phyloP scores from a whole-genome alignment of 805 yeast genomes.

The Candida lessepsii region DNA sequence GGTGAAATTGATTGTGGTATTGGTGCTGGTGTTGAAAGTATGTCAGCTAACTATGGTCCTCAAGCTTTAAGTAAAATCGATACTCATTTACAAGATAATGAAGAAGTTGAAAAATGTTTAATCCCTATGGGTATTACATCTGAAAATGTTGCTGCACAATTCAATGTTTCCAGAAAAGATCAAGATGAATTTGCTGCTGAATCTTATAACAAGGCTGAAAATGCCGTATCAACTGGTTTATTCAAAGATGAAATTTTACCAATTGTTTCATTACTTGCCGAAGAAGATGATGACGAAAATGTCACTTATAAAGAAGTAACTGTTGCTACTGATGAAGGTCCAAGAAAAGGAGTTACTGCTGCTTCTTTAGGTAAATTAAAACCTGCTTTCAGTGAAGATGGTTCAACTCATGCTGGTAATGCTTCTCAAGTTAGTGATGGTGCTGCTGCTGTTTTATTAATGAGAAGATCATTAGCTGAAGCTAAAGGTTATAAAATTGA shows the following conservation, averaged over 20 bases:
- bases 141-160: constrained; percentile 80
- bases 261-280: constrained; percentile 57
- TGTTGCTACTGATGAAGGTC: constrained; percentile 82
- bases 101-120: constrained; percentile 59
- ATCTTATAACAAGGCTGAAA: constrained; percentile 82
- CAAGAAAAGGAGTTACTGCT: constrained; percentile 82
- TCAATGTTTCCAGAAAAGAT: constrained; percentile 57
- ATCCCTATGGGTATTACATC: constrained; percentile 97
- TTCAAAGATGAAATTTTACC: constrained; percentile 91
- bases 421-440: constrained; percentile 97
- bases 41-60: constrained; percentile 89
- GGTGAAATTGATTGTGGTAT: constrained; percentile 92
- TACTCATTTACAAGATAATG: constrained; percentile 31
- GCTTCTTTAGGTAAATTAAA: constrained; percentile 68
- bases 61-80: constrained; percentile 57
- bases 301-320: constrained; percentile 39
- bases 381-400: constrained; percentile 85
- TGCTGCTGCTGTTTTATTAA: constrained; percentile 84
- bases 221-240: constrained; percentile 66
- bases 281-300: constrained; percentile 59
- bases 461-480: constrained; percentile 84
- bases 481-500: constrained; percentile 65
- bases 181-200: constrained; percentile 90
- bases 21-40: constrained; percentile 92
- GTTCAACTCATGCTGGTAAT: constrained; percentile 92